Conservation (phyloP, 345 rosid genomes). For the Pistacia vera region DNA sequence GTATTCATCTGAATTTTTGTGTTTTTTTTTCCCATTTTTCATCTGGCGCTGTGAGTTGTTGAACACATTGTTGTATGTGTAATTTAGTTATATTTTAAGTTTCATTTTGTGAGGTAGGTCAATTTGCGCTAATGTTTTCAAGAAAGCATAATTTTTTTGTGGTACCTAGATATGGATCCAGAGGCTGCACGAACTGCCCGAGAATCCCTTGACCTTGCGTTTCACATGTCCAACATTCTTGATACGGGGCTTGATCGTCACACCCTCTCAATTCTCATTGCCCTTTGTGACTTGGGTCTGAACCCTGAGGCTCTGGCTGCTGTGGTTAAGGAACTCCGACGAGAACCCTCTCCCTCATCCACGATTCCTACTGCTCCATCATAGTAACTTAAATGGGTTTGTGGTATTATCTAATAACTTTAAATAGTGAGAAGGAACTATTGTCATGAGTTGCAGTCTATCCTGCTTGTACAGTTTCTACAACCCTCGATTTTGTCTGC, state of each 20-base stretch:
- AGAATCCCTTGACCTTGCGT: conserved; percentile 53
- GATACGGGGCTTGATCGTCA: conserved; percentile 56
- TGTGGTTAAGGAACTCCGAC: conserved; percentile 46
- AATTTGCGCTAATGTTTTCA: background rate
- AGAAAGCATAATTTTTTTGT: background rate
- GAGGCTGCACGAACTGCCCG: conserved; percentile 49
- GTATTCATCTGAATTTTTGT: background rate
- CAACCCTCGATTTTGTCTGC: background rate
- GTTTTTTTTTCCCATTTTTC: background rate
- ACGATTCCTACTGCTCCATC: background rate
- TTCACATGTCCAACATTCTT: conserved; percentile 55
- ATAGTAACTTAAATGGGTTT: background rate
- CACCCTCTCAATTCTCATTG: conserved; percentile 51
- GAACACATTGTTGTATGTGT: background rate
- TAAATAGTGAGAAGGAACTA: background rate
- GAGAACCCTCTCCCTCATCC: conserved; percentile 28
- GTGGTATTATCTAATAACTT: background rate
- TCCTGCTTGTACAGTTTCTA: background rate
- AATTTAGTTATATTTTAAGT: background rate
- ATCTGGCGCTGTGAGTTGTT: background rate
- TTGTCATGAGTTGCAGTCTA: background rate
- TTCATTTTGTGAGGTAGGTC: background rate
- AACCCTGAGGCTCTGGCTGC: conserved; percentile 56
- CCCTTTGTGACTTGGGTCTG: conserved; percentile 51
- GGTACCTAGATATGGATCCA: conserved; percentile 34